phyloP scores from a whole-genome alignment of 202 grass and related monocot species.

The Thinopyrum obtusiflorum region DNA sequence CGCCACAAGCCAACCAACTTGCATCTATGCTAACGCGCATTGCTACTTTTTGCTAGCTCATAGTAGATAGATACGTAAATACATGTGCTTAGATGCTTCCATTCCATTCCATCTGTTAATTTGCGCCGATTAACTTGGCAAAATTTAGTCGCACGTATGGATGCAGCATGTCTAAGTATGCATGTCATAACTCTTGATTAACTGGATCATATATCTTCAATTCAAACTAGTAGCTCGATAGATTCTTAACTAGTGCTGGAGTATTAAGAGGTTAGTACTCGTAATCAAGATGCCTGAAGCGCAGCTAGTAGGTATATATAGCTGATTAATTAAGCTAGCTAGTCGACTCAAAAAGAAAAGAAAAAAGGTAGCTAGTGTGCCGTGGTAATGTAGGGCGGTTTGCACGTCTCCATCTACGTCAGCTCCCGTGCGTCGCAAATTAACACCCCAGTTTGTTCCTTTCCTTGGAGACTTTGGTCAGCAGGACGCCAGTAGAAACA shows the following conservation, averaged over 20 bases:
- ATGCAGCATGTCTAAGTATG: neutral
- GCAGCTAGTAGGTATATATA: neutral
- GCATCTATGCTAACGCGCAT: neutral
- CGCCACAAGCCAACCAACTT: neutral
- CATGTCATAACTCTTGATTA: neutral
- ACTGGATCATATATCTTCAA: neutral
- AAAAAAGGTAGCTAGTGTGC: neutral
- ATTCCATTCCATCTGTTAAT: neutral
- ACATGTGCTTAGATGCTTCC: neutral
- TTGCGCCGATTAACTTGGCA: neutral
- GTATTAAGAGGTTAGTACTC: neutral
- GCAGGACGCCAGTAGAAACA: neutral
- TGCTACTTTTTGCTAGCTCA: neutral
- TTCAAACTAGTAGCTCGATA: neutral
- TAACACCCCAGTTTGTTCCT: neutral
- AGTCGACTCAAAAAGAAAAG: no score
- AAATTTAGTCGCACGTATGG: neutral
- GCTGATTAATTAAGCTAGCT: neutral
- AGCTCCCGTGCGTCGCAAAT: neutral
- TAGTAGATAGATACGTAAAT: no score
- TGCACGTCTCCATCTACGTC: constrained; percentile 11
- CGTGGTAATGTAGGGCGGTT: neutral
- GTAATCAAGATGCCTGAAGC: neutral
- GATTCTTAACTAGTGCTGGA: neutral
- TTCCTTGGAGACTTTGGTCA: neutral